Percentiles rank a stretch among this genome's conserved stretches.
Conservation (phyloP, 2,329 filamentous ascomycete genomes). For the Dactylonectria estremocensis region DNA sequence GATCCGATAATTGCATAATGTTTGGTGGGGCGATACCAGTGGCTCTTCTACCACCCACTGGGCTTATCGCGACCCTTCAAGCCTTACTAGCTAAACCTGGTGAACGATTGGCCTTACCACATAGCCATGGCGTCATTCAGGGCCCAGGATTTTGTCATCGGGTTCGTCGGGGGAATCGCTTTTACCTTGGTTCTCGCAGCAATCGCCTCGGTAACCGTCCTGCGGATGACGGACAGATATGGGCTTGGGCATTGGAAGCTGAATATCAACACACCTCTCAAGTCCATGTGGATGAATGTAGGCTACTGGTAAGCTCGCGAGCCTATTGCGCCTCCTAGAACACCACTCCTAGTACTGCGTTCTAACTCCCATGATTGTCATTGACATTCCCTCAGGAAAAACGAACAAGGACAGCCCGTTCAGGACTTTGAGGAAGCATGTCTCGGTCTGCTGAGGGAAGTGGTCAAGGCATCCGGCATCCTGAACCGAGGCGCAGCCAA, state of each 20-base stretch:
- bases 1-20: no score
- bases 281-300: slow-evolving; percentile 76
- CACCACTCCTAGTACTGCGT: neutral
- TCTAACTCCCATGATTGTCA: neutral
- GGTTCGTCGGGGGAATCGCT: slow-evolving; percentile 48
- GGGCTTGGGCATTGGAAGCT: slow-evolving; percentile 70
- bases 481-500: slow-evolving; percentile 33
- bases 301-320: slow-evolving; percentile 68
- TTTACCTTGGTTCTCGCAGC: slow-evolving; percentile 36
- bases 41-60: neutral
- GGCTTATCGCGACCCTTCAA: neutral
- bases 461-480: slow-evolving; percentile 62
- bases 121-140: slow-evolving; percentile 12
- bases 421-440: slow-evolving; percentile 63
- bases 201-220: slow-evolving; percentile 32
- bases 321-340: neutral
- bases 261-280: slow-evolving; percentile 62
- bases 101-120: slow-evolving; percentile 8
- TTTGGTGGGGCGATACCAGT: no score
- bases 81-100: neutral
- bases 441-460: slow-evolving; percentile 62
- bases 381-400: slow-evolving; percentile 47
- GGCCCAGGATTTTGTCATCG: slow-evolving; percentile 46
- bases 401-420: slow-evolving; percentile 48
- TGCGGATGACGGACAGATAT: slow-evolving; percentile 57